Conservation (phyloP, 192 early-diverging fungal species). For the Coemansia sp. region DNA sequence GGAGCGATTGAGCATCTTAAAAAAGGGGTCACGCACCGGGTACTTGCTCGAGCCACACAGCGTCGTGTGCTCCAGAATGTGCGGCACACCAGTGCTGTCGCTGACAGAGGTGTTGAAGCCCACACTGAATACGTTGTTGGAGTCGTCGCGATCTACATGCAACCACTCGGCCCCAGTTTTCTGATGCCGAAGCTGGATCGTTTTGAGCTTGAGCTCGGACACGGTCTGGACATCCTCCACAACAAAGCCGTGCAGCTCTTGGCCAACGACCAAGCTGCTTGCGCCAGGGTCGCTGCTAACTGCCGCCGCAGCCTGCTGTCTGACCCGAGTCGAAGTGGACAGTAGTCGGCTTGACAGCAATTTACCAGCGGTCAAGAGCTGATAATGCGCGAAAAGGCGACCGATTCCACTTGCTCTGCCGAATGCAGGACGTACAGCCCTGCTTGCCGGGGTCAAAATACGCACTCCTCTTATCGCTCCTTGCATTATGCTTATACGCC, state of each 20-base stretch:
- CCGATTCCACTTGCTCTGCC: not conserved
- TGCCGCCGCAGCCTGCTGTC: not conserved
- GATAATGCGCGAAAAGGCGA: not conserved
- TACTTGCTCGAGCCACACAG: conserved; percentile 82
- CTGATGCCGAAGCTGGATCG: conserved; percentile 69
- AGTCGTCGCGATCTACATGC: conserved; percentile 80
- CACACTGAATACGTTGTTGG: conserved; percentile 93
- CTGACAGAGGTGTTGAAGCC: conserved; percentile 80
- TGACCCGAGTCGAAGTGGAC: not conserved
- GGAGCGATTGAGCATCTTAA: conserved; percentile 94
- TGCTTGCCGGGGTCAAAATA: conserved; percentile 13
- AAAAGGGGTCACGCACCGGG: conserved; percentile 97
- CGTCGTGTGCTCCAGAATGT: conserved; percentile 94
- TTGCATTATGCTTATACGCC: not conserved
- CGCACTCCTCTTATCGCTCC: conserved; percentile 14
- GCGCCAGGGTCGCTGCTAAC: conserved; percentile 1
- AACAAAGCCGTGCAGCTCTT: conserved; percentile 38
- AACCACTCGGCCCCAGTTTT: conserved; percentile 81
- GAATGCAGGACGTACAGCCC: not conserved
- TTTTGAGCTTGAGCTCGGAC: conserved; percentile 73
- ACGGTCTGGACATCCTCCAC: conserved; percentile 55
- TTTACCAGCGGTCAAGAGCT: not conserved
- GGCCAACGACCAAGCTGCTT: conserved; percentile 12
- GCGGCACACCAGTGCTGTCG: conserved; percentile 83
- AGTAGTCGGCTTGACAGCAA: not conserved